Base-by-base conservation (phyloP, 1,139 yeast species). In the Protomyces inundatus region DNA sequence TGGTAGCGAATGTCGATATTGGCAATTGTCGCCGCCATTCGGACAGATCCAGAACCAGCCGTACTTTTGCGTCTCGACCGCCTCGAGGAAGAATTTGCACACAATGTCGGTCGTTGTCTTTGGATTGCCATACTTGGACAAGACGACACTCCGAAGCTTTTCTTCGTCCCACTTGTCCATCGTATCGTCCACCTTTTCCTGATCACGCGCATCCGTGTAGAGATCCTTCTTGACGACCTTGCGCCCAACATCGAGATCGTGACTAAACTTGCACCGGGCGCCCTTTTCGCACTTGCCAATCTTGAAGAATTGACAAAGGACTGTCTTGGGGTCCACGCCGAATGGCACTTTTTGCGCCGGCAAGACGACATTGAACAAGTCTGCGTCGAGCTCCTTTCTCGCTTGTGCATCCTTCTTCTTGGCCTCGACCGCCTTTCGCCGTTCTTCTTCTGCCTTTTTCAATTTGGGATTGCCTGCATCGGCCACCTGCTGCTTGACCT, bases 11-110 rank as follows among this genome's bases (percentile, higher is more conserved):
- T 95, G 99, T 76, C 83, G 85, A 79, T 95, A 95, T 80, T 87
- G 93, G 83, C 99, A 95, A 65, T 84, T 87, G 70, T 87, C 85
- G 68, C 97, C 60, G 51, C 93, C 93, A 71, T 89, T 89, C 45
- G 98, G 99, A 79, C 99, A 93, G 39, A 83, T 82, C 99, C 98
- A 93, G 77, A 93, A 91, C 98, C 98, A 93, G 71, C 99, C 98
- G 74, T 95, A 93, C 75, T 93, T 91, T 65, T 95, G 95, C 73
- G 90, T 90, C 74, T 95, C 98, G 67, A 95, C 98, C 0, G 98
- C 98, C 67, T 90, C 97, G 71, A 93, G 88, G 77, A 95, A 95
- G 76, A 77, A 85, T 76, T 91, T 93, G 82, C 99, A 95, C 56
- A 95, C 90, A 69, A 83, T 95, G 68, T 93, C 98, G 1, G 99